Conservation (phyloP, 495 filamentous ascomycete genomes). For the Tuber melanosporum region DNA sequence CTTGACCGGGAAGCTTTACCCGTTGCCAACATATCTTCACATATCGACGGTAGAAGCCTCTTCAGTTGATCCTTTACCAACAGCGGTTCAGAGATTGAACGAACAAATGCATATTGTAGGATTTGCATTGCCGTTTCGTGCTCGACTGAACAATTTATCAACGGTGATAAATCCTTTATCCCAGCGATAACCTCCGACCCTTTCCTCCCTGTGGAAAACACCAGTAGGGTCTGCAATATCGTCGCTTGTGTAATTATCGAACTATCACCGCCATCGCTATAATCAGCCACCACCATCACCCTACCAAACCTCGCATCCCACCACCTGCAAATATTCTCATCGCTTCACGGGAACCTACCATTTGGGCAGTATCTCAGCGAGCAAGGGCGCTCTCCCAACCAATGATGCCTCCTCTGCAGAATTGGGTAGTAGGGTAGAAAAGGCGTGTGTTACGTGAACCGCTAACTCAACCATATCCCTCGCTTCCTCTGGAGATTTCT, state of each 20-base stretch:
- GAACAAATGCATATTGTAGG: constrained; percentile 51
- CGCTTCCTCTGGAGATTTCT: constrained; percentile 44
- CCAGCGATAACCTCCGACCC: constrained; percentile 48
- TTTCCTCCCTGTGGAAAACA: constrained; percentile 40
- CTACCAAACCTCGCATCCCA: neutral
- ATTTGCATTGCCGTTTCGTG: constrained; percentile 50
- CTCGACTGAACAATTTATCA: constrained; percentile 52
- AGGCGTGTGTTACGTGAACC: constrained; percentile 55
- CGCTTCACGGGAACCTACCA: constrained; percentile 45
- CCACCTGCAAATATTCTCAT: neutral
- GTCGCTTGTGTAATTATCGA: constrained; percentile 49
- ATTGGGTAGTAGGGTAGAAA: constrained; percentile 50
- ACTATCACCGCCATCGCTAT: constrained; percentile 38
- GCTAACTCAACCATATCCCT: constrained; percentile 57
- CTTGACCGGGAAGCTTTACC: constrained; percentile 5
- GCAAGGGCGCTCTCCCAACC: constrained; percentile 47
- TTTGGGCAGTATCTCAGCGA: constrained; percentile 49
- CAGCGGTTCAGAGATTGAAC: constrained; percentile 14
- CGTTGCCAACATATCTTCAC: constrained; percentile 9
- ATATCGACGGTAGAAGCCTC: constrained; percentile 17
- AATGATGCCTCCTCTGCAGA: constrained; percentile 46
- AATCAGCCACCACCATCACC: neutral
- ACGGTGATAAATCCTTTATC: constrained; percentile 47
- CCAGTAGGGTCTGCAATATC: constrained; percentile 52
- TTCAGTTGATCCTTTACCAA: constrained; percentile 11